Evolutionary conservation across 2,329 filamentous ascomycete species (phyloP).

Genomic region (Stagonosporopsis rhizophila): DNA sequence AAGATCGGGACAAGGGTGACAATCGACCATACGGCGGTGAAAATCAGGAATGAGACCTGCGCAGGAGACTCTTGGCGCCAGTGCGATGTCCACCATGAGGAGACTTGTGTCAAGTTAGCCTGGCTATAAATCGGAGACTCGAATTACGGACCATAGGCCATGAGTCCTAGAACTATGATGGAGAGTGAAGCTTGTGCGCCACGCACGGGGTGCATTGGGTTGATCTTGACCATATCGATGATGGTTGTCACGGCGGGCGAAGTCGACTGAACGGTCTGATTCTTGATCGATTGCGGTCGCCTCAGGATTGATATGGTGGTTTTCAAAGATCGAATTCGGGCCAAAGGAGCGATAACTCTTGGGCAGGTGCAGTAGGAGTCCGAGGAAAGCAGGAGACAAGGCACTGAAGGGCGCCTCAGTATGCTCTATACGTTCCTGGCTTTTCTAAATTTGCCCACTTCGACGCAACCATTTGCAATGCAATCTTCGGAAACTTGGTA

Average conservation of each 20-base stretch:
- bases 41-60: slow-evolving; percentile 78
- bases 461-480: slow-evolving; percentile 19
- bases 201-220: slow-evolving; percentile 69
- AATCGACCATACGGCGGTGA: slow-evolving; percentile 75
- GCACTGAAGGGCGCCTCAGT: slow-evolving; percentile 12
- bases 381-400: not conserved
- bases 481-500: slow-evolving; percentile 25
- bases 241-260: not conserved
- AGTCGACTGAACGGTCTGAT: not conserved
- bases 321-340: not conserved
- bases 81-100: slow-evolving; percentile 60
- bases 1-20: slow-evolving; percentile 73
- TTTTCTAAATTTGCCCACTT: slow-evolving; percentile 11
- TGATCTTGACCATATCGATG: slow-evolving; percentile 40
- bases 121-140: not conserved
- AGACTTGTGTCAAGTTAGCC: slow-evolving; percentile 56
- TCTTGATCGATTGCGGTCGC: not conserved
- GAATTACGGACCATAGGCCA: slow-evolving; percentile 68
- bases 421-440: slow-evolving; percentile 5
- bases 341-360: not conserved
- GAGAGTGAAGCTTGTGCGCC: slow-evolving; percentile 71
- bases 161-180: slow-evolving; percentile 77
- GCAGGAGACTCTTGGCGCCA: slow-evolving; percentile 63
- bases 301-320: not conserved
- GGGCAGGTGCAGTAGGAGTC: not conserved